These are phyloP conservation scores for Cucumis cinereus DNA, from an alignment of 306 rosid genomes.

Conservation along the genomic window DNA sequence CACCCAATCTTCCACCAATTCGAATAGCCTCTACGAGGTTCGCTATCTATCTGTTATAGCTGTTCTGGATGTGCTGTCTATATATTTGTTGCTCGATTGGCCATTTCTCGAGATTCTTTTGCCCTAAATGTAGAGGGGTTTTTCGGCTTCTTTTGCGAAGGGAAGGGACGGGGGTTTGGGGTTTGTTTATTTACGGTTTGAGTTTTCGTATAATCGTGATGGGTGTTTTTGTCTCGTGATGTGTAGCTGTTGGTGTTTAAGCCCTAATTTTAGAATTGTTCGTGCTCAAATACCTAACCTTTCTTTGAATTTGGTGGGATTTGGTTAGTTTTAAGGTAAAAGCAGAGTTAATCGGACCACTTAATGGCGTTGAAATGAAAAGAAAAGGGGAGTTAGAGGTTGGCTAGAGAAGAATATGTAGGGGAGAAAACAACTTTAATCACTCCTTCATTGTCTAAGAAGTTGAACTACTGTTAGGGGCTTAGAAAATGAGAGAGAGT, in stretches of 20 bases:
- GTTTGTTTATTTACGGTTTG: neutral
- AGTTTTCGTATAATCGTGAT: neutral
- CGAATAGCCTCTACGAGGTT: constrained; percentile 56
- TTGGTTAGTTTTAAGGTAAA: neutral
- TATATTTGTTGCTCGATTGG: neutral
- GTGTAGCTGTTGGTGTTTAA: neutral
- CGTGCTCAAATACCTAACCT: neutral
- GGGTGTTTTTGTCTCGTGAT: neutral
- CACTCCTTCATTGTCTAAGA: neutral
- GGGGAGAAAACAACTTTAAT: neutral
- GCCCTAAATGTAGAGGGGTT: neutral
- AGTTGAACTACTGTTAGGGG: neutral
- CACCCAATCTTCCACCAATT: constrained; percentile 9
- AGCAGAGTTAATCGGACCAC: neutral
- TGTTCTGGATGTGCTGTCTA: neutral
- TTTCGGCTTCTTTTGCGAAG: neutral
- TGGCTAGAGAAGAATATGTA: neutral
- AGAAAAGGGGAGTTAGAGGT: neutral
- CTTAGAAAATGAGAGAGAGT: neutral
- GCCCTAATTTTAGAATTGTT: neutral
- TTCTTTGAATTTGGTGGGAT: neutral
- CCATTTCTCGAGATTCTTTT: neutral
- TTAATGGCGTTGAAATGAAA: neutral
- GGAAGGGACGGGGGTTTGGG: neutral
- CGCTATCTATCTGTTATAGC: neutral